Conservation (phyloP, 306 rosid species). For the Cucurbita maxima region DNA sequence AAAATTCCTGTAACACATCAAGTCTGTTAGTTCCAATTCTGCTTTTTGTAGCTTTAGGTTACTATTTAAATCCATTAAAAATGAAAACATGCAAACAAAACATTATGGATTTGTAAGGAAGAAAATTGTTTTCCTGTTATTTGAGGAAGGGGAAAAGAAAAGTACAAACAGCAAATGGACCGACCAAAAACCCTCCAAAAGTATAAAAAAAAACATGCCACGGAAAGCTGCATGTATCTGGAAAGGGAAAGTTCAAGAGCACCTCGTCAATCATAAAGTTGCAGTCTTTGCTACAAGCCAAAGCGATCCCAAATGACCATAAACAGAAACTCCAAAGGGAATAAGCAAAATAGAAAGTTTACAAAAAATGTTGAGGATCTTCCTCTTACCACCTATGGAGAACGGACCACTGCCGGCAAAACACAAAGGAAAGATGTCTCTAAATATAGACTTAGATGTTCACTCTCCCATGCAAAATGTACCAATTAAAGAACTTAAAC, state of each 20-base stretch:
- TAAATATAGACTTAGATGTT: not conserved
- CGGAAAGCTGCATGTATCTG: not conserved
- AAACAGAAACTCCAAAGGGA: not conserved
- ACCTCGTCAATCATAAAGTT: not conserved
- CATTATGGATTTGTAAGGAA: not conserved
- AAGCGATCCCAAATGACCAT: not conserved
- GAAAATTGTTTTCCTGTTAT: not conserved
- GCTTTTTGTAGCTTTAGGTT: not conserved
- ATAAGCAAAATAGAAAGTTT: not conserved
- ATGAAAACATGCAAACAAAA: not conserved
- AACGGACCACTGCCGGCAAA: not conserved
- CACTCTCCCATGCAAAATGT: not conserved
- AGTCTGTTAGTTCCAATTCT: not conserved
- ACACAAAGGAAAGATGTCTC: not conserved
- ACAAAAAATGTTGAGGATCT: not conserved
- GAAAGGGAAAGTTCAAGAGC: too few relatives aligned
- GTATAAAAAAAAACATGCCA: not conserved
- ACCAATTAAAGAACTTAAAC: not conserved
- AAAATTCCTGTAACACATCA: slow-evolving; percentile 60
- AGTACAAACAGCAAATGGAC: not conserved
- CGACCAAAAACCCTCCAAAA: not conserved
- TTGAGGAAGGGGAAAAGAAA: not conserved
- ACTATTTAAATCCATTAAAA: not conserved
- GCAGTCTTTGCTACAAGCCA: not conserved
- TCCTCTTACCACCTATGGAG: not conserved